Evolutionary conservation across 805 yeast species (phyloP).

Genomic region (Torulaspora delbrueckii): DNA sequence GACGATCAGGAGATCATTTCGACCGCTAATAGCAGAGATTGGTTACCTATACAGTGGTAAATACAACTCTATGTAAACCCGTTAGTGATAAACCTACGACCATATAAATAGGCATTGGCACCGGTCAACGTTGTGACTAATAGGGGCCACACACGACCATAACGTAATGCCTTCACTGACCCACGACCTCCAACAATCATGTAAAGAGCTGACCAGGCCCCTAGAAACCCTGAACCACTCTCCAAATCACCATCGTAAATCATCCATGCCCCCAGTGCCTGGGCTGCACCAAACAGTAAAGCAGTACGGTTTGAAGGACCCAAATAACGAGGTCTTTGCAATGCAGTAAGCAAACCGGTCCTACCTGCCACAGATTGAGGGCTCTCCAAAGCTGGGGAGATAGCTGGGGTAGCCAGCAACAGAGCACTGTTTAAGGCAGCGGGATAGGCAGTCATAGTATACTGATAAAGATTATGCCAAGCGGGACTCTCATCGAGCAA

Average conservation of each 20-base stretch:
- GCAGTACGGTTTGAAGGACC: slow-evolving; percentile 40
- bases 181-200: slow-evolving; percentile 64
- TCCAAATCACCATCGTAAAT: slow-evolving; percentile 68
- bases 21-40: slow-evolving; percentile 46
- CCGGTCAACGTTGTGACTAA: slow-evolving; percentile 53
- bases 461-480: slow-evolving; percentile 27
- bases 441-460: slow-evolving; percentile 44
- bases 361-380: slow-evolving; percentile 12
- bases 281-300: slow-evolving; percentile 55
- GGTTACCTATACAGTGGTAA: slow-evolving; percentile 71
- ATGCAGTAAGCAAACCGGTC: slow-evolving; percentile 6
- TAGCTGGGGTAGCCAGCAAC: slow-evolving; percentile 37
- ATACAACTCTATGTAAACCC: slow-evolving; percentile 15
- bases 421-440: slow-evolving; percentile 40
- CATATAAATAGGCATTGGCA: slow-evolving; percentile 61
- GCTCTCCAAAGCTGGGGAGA: slow-evolving; percentile 31
- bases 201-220: slow-evolving; percentile 79
- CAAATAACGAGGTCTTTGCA: slow-evolving; percentile 23
- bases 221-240: slow-evolving; percentile 74
- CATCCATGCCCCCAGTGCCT: slow-evolving; percentile 67
- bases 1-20: slow-evolving; percentile 58
- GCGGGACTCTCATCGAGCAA: slow-evolving; percentile 3
- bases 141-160: slow-evolving; percentile 60
- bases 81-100: slow-evolving; percentile 59
- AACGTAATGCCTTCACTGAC: slow-evolving; percentile 46